Conservation (phyloP, 2,329 filamentous ascomycete genomes). For the Nemania sp. region DNA sequence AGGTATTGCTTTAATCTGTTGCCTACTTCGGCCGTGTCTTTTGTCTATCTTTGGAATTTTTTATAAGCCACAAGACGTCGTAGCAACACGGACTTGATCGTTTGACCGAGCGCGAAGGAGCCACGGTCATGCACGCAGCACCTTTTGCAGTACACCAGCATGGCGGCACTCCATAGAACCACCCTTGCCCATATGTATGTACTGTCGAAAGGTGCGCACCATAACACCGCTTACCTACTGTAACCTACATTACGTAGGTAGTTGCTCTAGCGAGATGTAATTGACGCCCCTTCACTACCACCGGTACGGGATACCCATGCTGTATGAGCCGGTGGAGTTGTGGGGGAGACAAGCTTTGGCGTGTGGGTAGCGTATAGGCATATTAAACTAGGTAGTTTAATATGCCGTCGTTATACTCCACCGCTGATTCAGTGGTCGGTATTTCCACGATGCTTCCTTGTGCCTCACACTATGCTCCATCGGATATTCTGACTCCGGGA, state of each 20-base stretch:
- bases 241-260: no score
- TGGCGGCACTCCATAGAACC: background rate
- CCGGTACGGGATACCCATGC: background rate
- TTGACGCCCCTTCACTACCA: no score
- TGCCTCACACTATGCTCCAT: background rate
- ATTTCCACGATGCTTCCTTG: background rate
- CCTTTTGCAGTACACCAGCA: background rate
- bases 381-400: background rate
- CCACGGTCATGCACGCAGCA: background rate
- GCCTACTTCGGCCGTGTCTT: no score
- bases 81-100: background rate
- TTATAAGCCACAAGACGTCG: background rate
- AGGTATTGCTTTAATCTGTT: no score
- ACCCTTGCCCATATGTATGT: background rate
- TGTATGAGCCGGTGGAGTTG: background rate
- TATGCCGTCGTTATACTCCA: background rate
- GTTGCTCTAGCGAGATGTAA: no score
- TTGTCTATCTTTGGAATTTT: background rate
- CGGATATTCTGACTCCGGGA: background rate
- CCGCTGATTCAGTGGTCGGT: slow-evolving; percentile 11
- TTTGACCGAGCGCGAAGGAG: background rate
- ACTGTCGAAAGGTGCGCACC: background rate
- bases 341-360: background rate
- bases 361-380: background rate
- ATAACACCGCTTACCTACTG: background rate